Evolutionary conservation across 768 basidiomycete species (phyloP).

Genomic region (Hemileccinum rubropunctum): DNA sequence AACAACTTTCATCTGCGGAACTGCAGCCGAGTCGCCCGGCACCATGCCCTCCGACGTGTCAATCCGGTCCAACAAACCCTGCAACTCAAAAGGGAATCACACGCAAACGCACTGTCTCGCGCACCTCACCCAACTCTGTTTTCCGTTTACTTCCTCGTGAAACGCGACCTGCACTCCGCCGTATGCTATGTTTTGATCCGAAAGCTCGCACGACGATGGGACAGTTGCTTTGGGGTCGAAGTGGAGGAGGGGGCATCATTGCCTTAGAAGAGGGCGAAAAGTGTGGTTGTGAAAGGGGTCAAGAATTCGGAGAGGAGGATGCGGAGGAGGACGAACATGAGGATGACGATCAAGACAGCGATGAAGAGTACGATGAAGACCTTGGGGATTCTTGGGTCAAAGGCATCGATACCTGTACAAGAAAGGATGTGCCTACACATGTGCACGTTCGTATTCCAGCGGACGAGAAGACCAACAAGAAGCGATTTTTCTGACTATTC

Average conservation of each 20-base stretch:
- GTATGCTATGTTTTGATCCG: slow-evolving; percentile 94
- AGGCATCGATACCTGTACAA: slow-evolving; percentile 66
- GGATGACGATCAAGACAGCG: slow-evolving; percentile 24
- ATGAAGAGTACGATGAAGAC: slow-evolving; percentile 57
- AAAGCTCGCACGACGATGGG: slow-evolving; percentile 87
- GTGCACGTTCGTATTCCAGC: slow-evolving; percentile 69
- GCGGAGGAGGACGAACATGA: slow-evolving; percentile 42
- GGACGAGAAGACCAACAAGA: slow-evolving; percentile 73
- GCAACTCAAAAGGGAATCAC: slow-evolving; percentile 36
- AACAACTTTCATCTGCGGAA: slow-evolving; percentile 16
- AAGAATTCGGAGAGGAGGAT: slow-evolving; percentile 22
- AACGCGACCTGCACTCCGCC: slow-evolving; percentile 80
- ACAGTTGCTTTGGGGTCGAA: slow-evolving; percentile 80
- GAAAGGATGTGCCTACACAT: slow-evolving; percentile 49
- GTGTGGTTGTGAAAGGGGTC: slow-evolving; percentile 65
- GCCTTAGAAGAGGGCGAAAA: slow-evolving; percentile 32
- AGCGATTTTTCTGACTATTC: slow-evolving; percentile 60
- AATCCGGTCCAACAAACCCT: slow-evolving; percentile 14
- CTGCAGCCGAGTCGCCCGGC: slow-evolving; percentile 24
- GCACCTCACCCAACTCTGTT: slow-evolving; percentile 68
- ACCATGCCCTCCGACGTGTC: slow-evolving; percentile 19
- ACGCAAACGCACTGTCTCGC: slow-evolving; percentile 23
- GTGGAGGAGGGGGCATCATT: slow-evolving; percentile 71
- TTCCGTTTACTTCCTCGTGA: slow-evolving; percentile 95
- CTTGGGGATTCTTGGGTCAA: slow-evolving; percentile 89